These are phyloP conservation scores for Ganoderma sp. DNA, from an alignment of 1,284 basidiomycete species.

Conservation along the genomic window DNA sequence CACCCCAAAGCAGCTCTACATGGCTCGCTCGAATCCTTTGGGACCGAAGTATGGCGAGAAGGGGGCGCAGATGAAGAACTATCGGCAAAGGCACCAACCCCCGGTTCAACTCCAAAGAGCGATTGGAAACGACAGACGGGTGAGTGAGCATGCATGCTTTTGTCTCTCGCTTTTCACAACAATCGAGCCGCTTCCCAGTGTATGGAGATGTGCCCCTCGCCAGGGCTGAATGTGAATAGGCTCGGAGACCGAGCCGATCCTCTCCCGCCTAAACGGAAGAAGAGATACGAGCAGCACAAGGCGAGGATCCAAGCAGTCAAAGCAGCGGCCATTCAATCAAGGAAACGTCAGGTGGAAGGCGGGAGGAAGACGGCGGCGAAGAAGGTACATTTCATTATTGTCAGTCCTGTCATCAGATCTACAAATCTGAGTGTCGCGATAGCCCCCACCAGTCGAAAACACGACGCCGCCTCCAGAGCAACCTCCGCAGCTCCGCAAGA, in stretches of 20 bases:
- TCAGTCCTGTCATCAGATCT: background rate
- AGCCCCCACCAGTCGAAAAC: background rate
- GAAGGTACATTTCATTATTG: background rate
- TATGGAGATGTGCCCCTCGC: background rate
- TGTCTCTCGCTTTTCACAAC: background rate
- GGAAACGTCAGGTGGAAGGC: background rate
- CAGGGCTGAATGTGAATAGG: no score
- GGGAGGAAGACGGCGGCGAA: background rate
- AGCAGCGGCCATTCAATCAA: background rate
- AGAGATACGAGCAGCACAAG: background rate
- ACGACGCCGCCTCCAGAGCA: background rate
- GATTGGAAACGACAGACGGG: background rate
- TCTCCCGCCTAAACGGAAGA: background rate
- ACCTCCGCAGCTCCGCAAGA: background rate
- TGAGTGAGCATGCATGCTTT: background rate
- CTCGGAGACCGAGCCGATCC: background rate
- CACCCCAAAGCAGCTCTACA: background rate
- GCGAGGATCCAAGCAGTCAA: background rate
- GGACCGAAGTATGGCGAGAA: background rate
- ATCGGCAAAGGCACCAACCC: background rate
- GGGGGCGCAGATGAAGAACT: background rate
- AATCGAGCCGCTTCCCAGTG: background rate
- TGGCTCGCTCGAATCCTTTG: background rate
- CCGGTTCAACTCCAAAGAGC: background rate
- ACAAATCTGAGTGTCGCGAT: background rate